Evolutionary conservation across 768 basidiomycete species (phyloP).

Genomic region (Paxillus rubicundulus): DNA sequence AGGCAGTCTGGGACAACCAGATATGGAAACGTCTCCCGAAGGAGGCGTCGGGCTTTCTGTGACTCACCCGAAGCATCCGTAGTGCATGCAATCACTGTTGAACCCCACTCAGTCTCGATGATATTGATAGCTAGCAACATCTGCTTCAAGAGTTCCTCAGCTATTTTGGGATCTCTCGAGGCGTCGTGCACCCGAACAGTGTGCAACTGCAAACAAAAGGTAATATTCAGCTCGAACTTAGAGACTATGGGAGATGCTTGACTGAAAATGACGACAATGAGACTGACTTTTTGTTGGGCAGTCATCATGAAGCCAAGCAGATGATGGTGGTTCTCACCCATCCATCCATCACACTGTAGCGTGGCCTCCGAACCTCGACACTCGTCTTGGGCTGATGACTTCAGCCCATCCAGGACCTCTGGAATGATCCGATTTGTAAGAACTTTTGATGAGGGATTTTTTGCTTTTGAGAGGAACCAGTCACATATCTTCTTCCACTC

Average conservation of each 20-base stretch:
- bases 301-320: constrained; percentile 35
- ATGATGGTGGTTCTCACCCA: constrained; percentile 31
- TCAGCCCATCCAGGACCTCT: background rate
- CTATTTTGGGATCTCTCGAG: constrained; percentile 31
- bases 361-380: too few relatives aligned
- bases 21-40: constrained; percentile 17
- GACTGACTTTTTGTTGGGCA: constrained; percentile 16
- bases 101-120: constrained; percentile 25
- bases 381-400: too few relatives aligned
- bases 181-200: constrained; percentile 33
- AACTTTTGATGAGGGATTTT: constrained; percentile 19
- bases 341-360: constrained; percentile 45
- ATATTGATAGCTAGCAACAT: constrained; percentile 15
- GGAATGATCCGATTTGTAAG: constrained; percentile 27
- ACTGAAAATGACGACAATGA: background rate
- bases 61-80: constrained; percentile 39
- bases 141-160: constrained; percentile 26
- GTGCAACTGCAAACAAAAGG: constrained; percentile 18
- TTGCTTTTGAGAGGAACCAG: constrained; percentile 31
- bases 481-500: constrained; percentile 31
- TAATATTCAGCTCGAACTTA: background rate
- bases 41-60: constrained; percentile 20
- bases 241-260: background rate
- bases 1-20: constrained; percentile 36
- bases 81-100: constrained; percentile 23